A percentile compares a stretch with the other conserved stretches of the same genome.
phyloP scores from a whole-genome alignment of 163 green algal species.

The Coccomyxa subellipsoidea region DNA sequence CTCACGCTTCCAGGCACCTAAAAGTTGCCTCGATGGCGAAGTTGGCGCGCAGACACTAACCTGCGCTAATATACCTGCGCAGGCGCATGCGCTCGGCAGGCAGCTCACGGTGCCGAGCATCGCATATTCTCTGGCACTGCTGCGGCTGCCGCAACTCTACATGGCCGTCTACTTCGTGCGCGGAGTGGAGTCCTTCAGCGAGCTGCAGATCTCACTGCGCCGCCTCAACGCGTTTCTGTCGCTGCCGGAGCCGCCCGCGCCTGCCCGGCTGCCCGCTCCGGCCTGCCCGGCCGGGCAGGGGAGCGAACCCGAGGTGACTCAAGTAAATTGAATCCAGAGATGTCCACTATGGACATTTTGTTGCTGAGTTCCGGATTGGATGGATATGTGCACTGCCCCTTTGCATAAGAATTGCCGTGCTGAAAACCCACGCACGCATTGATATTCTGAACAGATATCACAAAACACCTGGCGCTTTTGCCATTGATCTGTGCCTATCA shows the following conservation, averaged over 20 bases:
- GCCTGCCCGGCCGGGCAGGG: not conserved
- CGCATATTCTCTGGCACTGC: constrained; percentile 68
- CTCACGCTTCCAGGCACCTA: no score
- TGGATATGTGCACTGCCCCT: no score
- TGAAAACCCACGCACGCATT: no score
- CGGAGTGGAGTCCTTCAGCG: constrained; percentile 51
- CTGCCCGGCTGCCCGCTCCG: constrained; percentile 24
- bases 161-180: constrained; percentile 69
- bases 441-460: no score
- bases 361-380: no score
- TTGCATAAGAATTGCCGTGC: no score
- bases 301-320: no score
- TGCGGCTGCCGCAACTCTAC: constrained; percentile 66
- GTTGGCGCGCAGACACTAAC: not conserved
- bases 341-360: no score
- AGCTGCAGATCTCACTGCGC: constrained; percentile 57
- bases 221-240: constrained; percentile 66
- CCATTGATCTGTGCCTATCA: no score
- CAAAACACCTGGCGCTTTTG: no score
- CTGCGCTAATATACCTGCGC: not conserved
- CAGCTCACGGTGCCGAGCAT: constrained; percentile 55
- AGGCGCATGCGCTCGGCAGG: constrained; percentile 16
- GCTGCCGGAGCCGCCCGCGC: constrained; percentile 58
- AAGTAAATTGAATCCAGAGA: no score
- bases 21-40: no score